Base-by-base conservation (phyloP, 768 basidiomycete genomes). In the Trametes elegans region DNA sequence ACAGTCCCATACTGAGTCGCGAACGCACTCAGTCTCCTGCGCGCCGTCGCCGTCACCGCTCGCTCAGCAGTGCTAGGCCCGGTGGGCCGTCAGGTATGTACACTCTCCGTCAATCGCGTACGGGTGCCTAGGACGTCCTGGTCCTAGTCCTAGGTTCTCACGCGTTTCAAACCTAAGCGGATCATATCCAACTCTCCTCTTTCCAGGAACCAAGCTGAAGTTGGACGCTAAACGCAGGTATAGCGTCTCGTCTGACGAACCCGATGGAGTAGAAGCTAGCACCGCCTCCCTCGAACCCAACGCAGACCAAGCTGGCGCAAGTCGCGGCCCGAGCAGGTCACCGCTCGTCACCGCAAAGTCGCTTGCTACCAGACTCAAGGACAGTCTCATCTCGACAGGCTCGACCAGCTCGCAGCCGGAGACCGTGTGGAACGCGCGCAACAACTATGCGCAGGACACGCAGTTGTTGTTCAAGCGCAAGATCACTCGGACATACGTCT, bases 391-490 rank as follows among this genome's bases (percentile, higher is more conserved):
- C 11, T 59, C 57, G 27, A 71, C 77, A 1, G 77, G 79, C 8
- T 59, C 74, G n/a, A 59, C 51, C 5, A 64, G 18, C 26, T n/a
- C 44, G 34, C 24, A 54, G 56, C 70, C 44, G 69, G 80, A 62
- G 76, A 79, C 62, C 10, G 79, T 96, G 10, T 97, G 94, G 93
- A 87, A 81, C 3, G 79, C 90, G 27, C 79, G 76, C 55, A 79
- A 81, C n/a, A 85, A 88, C 69, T 90, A 90, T 56, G 93, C 93
- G 8, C 84, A 80, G 66, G 92, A 96, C 65, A 81, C 85, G 5
- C 83, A 91, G 16, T 75, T 95, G 26, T 73, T 94, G 21, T 94
- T 88, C 79, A 98, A 98, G 74, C 84, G 94, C 38, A 78, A 87
- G 59, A 91, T 98, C 48, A 90, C 92, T 0, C 84, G 77, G 42